These are phyloP conservation scores for Lentinula lateritia DNA, from an alignment of 768 basidiomycete genomes.

Conservation along the genomic window DNA sequence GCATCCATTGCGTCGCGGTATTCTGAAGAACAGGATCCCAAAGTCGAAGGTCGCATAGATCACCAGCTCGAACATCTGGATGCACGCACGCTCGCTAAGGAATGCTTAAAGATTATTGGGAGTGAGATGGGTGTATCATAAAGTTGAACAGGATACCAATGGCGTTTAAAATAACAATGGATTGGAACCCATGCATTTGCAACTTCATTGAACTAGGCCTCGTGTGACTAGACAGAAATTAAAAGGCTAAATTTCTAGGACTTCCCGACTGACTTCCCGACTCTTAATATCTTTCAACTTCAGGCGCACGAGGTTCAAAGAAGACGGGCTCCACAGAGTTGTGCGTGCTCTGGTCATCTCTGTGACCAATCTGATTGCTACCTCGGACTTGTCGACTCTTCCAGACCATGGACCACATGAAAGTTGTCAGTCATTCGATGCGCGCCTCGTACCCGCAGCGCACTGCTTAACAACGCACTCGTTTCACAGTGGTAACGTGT, in stretches of 20 bases:
- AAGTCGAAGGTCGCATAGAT: conserved; percentile 11
- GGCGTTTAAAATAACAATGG: too few species aligned
- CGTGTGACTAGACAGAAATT: neutral
- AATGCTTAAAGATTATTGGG: conserved; percentile 66
- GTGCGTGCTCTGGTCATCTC: neutral
- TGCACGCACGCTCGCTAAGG: conserved; percentile 58
- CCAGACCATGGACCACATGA: neutral
- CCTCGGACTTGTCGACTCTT: neutral
- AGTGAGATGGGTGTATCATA: conserved; percentile 58
- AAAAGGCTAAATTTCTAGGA: too few species aligned
- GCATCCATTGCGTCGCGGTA: neutral
- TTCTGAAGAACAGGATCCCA: conserved; percentile 6
- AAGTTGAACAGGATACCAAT: neutral
- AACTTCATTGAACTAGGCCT: too few species aligned
- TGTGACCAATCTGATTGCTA: too few species aligned
- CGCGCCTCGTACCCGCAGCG: neutral
- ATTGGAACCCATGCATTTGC: too few species aligned
- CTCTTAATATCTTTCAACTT: too few species aligned
- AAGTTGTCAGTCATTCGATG: neutral
- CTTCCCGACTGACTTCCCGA: too few species aligned
- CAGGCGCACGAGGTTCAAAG: neutral
- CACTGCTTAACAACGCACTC: neutral
- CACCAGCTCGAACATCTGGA: conserved; percentile 46
- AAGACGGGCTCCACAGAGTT: neutral
- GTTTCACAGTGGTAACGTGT: too few species aligned